A percentile compares a stretch with the other conserved stretches of the same genome.
phyloP scores from a whole-genome alignment of 2,329 filamentous ascomycete genomes.

The Orbilia blumenaviensis region DNA sequence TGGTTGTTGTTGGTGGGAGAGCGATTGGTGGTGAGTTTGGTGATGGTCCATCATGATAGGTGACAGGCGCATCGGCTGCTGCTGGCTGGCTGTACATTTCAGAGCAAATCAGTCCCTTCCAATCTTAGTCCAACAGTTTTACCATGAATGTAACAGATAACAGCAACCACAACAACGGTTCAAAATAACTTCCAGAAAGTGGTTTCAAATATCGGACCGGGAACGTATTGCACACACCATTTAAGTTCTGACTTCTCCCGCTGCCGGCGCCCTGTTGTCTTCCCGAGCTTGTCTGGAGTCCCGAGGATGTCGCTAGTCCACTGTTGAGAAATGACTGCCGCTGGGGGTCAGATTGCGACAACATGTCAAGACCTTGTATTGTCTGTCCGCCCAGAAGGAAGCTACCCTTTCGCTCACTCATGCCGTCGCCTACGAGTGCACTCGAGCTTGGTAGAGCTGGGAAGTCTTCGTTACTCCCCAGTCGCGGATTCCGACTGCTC shows the following conservation, averaged over 20 bases:
- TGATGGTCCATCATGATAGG: conserved; percentile 52
- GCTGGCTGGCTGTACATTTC: conserved; percentile 9
- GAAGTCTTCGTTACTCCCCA: conserved; percentile 46
- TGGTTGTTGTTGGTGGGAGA: conserved; percentile 47
- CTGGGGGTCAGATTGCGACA: conserved; percentile 47
- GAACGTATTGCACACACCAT: conserved; percentile 17
- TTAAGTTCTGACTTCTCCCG: conserved; percentile 30
- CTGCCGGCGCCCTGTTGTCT: conserved; percentile 26
- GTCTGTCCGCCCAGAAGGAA: conserved; percentile 26
- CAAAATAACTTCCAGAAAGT: background rate
- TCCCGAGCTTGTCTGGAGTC: conserved; percentile 19
- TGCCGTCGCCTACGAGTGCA: conserved; percentile 10
- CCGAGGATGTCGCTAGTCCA: conserved; percentile 11
- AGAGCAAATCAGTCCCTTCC: background rate
- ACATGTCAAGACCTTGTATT: conserved; percentile 35
- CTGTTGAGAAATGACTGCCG: conserved; percentile 40
- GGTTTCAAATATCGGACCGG: background rate
- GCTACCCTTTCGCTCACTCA: conserved; percentile 30
- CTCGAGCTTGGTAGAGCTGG: conserved; percentile 39
- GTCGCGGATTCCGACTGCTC: conserved; percentile 37
- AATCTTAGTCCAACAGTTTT: background rate
- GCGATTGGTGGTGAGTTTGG: conserved; percentile 34
- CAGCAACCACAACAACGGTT: no score
- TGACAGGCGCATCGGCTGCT: conserved; percentile 33
- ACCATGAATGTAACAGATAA: background rate